phyloP scores from a whole-genome alignment of 106 monocot genomes.

The Hemerocallis citrina region DNA sequence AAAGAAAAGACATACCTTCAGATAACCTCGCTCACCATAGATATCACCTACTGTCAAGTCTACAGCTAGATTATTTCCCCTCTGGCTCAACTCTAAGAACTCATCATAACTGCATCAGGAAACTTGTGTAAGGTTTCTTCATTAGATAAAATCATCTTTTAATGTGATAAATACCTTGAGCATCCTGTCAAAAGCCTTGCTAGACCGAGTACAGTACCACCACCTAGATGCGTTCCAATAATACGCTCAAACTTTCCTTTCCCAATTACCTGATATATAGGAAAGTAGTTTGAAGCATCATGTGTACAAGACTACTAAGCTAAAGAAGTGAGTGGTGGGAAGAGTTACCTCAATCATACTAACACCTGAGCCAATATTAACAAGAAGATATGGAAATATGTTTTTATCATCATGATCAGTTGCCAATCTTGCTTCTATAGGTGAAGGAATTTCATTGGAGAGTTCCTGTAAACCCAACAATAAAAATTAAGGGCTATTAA shows the following conservation, averaged over 20 bases:
- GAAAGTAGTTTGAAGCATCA: background rate
- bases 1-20: constrained; percentile 40
- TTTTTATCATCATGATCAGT: constrained; percentile 30
- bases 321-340: background rate
- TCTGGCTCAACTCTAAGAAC: constrained; percentile 67
- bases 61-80: constrained; percentile 52
- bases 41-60: constrained; percentile 79
- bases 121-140: constrained; percentile 4
- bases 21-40: constrained; percentile 58
- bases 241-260: constrained; percentile 76
- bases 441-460: constrained; percentile 13
- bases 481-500: background rate
- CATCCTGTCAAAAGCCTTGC: constrained; percentile 71
- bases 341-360: constrained; percentile 68
- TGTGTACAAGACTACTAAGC: background rate
- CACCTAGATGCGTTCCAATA: constrained; percentile 74
- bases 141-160: background rate
- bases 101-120: constrained; percentile 51
- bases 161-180: constrained; percentile 27
- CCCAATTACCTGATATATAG: constrained; percentile 44
- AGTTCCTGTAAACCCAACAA: constrained; percentile 22
- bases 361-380: constrained; percentile 79
- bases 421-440: constrained; percentile 27
- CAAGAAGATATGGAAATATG: constrained; percentile 76
- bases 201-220: constrained; percentile 71